Percentiles rank a stretch among this genome's conserved stretches.
phyloP scores from a whole-genome alignment of 345 rosid genomes.

The Hibiscus tridactylites region DNA sequence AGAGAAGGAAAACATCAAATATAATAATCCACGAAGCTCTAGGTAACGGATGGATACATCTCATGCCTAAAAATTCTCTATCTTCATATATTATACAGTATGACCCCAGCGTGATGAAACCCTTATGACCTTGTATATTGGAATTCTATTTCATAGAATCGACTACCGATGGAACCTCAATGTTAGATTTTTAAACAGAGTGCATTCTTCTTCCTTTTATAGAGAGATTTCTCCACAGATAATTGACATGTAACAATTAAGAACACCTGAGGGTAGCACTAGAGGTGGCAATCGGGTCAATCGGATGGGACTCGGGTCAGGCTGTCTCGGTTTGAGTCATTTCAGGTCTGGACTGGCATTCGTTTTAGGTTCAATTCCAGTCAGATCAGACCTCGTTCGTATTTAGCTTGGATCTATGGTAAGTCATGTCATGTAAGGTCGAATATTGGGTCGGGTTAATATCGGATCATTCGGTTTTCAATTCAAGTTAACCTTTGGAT shows the following conservation, averaged over 20 bases:
- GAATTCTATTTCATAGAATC: not conserved
- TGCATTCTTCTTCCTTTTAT: not conserved
- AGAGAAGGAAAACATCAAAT: not conserved
- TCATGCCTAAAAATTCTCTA: not conserved
- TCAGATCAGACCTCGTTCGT: too few relatives aligned
- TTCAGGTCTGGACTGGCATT: too few relatives aligned
- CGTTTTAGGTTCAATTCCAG: too few relatives aligned
- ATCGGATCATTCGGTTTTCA: too few relatives aligned
- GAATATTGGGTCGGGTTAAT: too few relatives aligned
- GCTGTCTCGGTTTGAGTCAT: too few relatives aligned
- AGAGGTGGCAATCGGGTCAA: too few relatives aligned
- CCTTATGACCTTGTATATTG: not conserved
- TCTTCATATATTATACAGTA: not conserved
- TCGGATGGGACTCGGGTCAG: too few relatives aligned
- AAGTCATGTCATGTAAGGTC: too few relatives aligned
- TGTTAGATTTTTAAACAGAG: not conserved
- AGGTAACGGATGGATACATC: not conserved
- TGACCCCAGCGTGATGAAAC: not conserved
- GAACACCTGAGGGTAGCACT: not conserved
- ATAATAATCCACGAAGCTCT: not conserved
- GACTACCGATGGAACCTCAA: not conserved
- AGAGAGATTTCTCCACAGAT: not conserved
- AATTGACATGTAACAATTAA: not conserved
- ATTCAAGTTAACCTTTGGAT: too few relatives aligned
- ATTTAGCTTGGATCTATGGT: too few relatives aligned